A percentile compares a stretch with the other conserved stretches of the same genome.
phyloP scores from a whole-genome alignment of 2,329 filamentous ascomycete genomes.

The Epichloe typhina region DNA sequence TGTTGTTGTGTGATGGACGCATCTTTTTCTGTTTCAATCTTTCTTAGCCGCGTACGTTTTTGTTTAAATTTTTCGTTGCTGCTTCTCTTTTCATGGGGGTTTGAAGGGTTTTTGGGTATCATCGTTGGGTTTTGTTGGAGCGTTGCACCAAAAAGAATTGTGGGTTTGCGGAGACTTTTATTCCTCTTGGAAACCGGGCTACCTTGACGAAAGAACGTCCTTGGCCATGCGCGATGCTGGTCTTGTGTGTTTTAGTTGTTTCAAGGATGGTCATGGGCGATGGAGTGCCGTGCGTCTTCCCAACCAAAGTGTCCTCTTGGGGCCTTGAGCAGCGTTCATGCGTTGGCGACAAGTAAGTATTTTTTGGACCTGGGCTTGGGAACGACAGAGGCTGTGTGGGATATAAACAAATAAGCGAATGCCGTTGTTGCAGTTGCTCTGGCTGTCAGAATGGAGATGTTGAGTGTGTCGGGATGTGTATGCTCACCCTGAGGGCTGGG shows the following conservation, averaged over 20 bases:
- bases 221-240: neutral
- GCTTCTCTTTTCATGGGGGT: neutral
- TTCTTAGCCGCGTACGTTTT: neutral
- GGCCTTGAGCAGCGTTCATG: neutral
- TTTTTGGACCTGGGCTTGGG: neutral
- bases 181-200: neutral
- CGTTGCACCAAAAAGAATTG: constrained; percentile 3
- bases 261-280: neutral
- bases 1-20: neutral
- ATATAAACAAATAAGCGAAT: too few relatives aligned
- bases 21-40: neutral
- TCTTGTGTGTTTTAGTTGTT: neutral
- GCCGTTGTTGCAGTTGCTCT: neutral
- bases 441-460: neutral
- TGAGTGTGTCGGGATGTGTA: neutral
- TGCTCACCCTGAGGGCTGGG: neutral
- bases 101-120: constrained; percentile 4
- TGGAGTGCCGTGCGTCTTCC: neutral
- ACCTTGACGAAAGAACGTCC: neutral
- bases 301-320: neutral
- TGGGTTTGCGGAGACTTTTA: neutral
- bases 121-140: constrained; percentile 1
- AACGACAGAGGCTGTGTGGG: neutral
- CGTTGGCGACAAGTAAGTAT: neutral
- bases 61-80: neutral